phyloP scores from a whole-genome alignment of 306 rosid genomes.

The Mimosa pudica region DNA sequence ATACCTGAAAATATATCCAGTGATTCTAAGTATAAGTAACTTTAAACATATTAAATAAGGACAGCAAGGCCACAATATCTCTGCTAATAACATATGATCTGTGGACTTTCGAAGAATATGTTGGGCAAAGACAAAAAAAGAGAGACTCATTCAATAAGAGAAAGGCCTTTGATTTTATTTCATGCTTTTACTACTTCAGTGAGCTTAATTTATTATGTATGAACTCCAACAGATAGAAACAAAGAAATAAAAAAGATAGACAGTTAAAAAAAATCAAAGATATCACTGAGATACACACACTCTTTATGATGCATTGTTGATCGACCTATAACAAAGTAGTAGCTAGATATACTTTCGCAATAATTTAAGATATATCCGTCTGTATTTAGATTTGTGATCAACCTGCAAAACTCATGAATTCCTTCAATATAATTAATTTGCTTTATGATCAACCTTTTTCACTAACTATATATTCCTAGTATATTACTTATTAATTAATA shows the following conservation, averaged over 20 bases:
- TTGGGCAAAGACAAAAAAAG: background rate
- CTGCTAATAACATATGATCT: too few species aligned
- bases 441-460: too few species aligned
- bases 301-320: background rate
- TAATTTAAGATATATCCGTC: conserved; percentile 6
- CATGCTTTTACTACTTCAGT: background rate
- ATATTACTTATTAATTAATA: background rate
- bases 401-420: too few species aligned
- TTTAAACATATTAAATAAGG: too few species aligned
- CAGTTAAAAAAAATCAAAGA: background rate
- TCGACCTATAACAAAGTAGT: background rate
- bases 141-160: background rate
- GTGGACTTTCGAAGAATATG: too few species aligned
- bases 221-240: background rate
- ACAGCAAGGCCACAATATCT: too few species aligned
- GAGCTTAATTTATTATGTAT: background rate
- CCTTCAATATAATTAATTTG: too few species aligned
- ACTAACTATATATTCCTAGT: too few species aligned
- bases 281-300: background rate
- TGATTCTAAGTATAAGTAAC: too few species aligned
- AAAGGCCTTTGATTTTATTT: background rate
- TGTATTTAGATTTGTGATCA: background rate
- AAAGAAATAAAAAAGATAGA: background rate
- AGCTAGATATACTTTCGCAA: conserved; percentile 14
- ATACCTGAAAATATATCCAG: too few species aligned